Evolutionary conservation across 176 grass and related monocot genomes (phyloP), one percentile per base, ranked within the genome.

Genomic region (Carex cristatella): DNA sequence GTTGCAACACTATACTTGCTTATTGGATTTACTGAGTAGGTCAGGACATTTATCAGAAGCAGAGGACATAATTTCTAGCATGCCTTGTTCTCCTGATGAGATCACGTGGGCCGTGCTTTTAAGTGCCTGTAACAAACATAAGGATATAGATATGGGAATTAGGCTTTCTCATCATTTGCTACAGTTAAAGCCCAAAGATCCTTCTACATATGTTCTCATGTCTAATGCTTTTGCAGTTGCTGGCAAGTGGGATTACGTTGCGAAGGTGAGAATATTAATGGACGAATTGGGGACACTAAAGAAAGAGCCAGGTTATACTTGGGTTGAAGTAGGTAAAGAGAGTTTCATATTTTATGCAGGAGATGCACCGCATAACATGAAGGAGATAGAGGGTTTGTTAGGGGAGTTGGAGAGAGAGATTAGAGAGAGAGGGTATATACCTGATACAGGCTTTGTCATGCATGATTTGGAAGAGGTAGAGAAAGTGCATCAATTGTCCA

Each of bases 381-480:
- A 90, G 64, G 91, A 94, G 80, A 91, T 98, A 69, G 37, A 89
- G 69, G 37, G 7, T 77, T 90, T 93, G 87, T 91, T 93, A 53
- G 63, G 73, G 5, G 88, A 93, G 81, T 81, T 94, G 32, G 54
- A 79, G 44, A 65, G 16, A 7, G 83, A 93, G 85, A 98, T 94
- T 80, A 89, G 81, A 54, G 89, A 87, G 86, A 94, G 88, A 63
- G 95, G 95, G 31, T 94, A 94, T 91, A 84, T 89, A 37, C 92
- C 92, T 79, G 95, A 98, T 86, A 90, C 95, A 35, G 87, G 89
- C 40, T 91, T 85, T 75, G 93, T 94, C 59, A 93, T 98, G 95
- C 95, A 98, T 86, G 93, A 95, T 86, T 84, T 98, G 80, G 95
- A 98, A 75, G 91, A 98, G 83, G 81, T 86, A 38, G 95, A 98